Base-by-base conservation (phyloP, 129 eudicot species). In the Chrysanthemum lavandulifolium region DNA sequence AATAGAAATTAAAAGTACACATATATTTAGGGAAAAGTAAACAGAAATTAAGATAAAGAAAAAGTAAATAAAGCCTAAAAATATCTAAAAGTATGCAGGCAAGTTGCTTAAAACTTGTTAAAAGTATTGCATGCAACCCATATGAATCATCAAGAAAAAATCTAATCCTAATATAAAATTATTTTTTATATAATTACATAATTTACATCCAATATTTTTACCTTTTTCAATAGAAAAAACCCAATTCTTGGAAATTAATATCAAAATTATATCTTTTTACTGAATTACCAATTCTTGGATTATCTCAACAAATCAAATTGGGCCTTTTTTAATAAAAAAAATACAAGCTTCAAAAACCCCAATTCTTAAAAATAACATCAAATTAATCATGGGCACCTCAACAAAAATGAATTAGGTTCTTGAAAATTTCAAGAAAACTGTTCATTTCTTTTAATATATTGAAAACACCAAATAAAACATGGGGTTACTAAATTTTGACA, bases 41-140 rank as follows among this genome's bases (percentile, higher is more conserved):
- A 40, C 10, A 36, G 19, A 29, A 48, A 65, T 71, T 54, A 78
- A 29, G 57, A 53, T 9, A 51, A 64, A 72, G 62, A 64, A 68
- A 31, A 68, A 50, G 62, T 76, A 56, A 19, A 51, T 13, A 72
- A 72, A 78, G 77, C 68, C 43, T 53, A 14, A 63, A 19, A 62
- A 71, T 36, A 7, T 54, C 66, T 65, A 19, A 19, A 78, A 25
- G 14, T 55, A 5, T 72, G 63, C 73, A 64, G 73, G 45, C 25
- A 47, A 57, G 57, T 29, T 55, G 56, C 62, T 36, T 68, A 65
- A 78, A 40, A 40, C 47, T 31, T 40, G 8, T 19, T 19, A 6
- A 40, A 6, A 72, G 72, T 6, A 55, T 56, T 78, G 78, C 82
- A 78, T 72, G 78, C 78, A 78, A 76, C 49, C 62, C 68, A 71